A percentile compares a stretch with the other conserved stretches of the same genome.
Evolutionary conservation across 345 rosid genomes (phyloP).

Genomic region (Brassica nigra): DNA sequence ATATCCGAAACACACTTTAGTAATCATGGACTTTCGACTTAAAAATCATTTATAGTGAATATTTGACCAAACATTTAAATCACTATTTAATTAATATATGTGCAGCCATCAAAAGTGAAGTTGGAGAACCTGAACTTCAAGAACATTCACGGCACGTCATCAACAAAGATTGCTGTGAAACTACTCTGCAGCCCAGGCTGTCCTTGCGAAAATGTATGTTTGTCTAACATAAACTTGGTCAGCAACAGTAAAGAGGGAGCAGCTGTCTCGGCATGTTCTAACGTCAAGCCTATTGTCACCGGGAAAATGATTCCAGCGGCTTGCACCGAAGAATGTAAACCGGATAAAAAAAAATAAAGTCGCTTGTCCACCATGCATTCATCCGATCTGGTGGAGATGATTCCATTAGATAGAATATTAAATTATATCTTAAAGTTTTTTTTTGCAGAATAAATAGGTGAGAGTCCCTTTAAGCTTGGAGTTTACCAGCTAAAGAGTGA

Average conservation of each 20-base stretch:
- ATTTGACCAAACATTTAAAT: background rate
- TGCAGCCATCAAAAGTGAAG: slow-evolving; percentile 46
- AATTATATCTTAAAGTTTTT: background rate
- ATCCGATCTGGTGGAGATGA: background rate
- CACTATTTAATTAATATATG: background rate
- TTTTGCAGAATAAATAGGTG: background rate
- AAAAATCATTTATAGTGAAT: background rate
- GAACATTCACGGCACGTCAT: slow-evolving; percentile 53
- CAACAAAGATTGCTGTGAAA: slow-evolving; percentile 43
- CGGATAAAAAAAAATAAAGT: background rate
- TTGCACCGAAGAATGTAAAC: slow-evolving; percentile 27
- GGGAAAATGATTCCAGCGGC: slow-evolving; percentile 21
- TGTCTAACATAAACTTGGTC: slow-evolving; percentile 44
- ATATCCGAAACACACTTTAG: background rate
- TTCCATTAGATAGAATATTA: slow-evolving; percentile 7
- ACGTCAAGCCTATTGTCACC: slow-evolving; percentile 42
- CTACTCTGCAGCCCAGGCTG: slow-evolving; percentile 48
- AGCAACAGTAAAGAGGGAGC: slow-evolving; percentile 39
- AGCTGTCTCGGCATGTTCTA: slow-evolving; percentile 43
- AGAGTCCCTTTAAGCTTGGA: slow-evolving; percentile 10
- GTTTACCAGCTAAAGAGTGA: slow-evolving; percentile 12
- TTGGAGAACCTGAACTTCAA: slow-evolving; percentile 50
- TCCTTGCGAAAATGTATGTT: slow-evolving; percentile 44
- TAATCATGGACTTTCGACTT: background rate
- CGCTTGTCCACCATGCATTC: background rate